Base-by-base conservation (phyloP, 2,329 filamentous ascomycete genomes). In the Didymella pomorum region DNA sequence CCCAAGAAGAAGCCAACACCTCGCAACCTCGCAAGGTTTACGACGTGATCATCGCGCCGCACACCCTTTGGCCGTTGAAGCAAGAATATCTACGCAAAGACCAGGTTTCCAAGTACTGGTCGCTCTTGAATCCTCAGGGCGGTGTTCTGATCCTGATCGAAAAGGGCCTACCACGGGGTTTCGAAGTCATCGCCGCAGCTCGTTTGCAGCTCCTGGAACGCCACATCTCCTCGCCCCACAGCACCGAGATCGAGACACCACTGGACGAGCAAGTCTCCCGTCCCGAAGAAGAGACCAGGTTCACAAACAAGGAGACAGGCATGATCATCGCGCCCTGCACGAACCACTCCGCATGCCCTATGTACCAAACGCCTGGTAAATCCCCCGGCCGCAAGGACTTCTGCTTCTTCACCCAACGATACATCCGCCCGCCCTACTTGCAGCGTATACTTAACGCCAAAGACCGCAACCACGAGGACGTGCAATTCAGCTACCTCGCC, bases 371-470 rank as follows among this genome's bases (percentile, higher is more conserved):
- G 0, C 84, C 89, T 0, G 92, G 93, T 0, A 82, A 89, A 52
- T 87, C 86, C 52, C 80, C 80, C 26, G 92, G 93, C 6, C 87
- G 94, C 54, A 93, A 93, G 69, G 93, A 98, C 72, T 95, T 89
- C 72, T 99, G 95, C 77, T 91, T 90, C 76, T 98, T 99, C 76
- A 85, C 83, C 62, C 95, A 99, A 79, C 87, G 95, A 45, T 98
- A 92, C 73, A 89, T 93, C 49, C 87, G 93, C 0, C 95, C 95
- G 0, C 80, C 82, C 0, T 97, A 93, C 76, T 83, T 97, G 54
- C 92, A 96, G 73, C 85, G 85, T 45, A 84, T 98, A 45, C 80
- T 96, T 20, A 86, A 87, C 18, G 87, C 85, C 23, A 82, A 78
- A 61, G 85, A 88, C 67, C 86, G 86, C 63, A 97, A 96, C 74